Conservation (phyloP, 2,329 filamentous ascomycete species). For the Gaeumannomyces sp. region DNA sequence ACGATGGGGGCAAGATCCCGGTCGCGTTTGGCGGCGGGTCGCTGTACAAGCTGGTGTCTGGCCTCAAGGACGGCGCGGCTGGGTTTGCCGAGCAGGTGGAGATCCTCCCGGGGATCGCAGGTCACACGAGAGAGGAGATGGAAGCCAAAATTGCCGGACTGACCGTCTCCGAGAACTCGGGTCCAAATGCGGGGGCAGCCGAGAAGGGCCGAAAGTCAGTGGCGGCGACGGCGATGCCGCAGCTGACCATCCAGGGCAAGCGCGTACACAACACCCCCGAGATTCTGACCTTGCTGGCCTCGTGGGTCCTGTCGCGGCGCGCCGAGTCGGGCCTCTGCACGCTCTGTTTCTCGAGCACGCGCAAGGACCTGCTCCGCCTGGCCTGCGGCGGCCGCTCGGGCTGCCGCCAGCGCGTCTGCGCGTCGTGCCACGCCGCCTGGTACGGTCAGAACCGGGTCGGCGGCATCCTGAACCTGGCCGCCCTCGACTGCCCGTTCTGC, state of each 20-base stretch:
- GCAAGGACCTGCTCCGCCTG: constrained; percentile 29
- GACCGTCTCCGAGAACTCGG: neutral
- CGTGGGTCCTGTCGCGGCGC: constrained; percentile 30
- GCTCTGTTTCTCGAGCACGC: constrained; percentile 36
- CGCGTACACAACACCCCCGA: constrained; percentile 34
- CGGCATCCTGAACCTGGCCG: constrained; percentile 38
- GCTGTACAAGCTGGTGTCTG: constrained; percentile 31
- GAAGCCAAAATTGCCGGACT: neutral
- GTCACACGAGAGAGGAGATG: neutral
- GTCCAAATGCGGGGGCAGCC: too few species aligned
- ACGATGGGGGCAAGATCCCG: constrained; percentile 28
- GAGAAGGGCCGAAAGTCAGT: neutral
- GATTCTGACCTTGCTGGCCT: constrained; percentile 28
- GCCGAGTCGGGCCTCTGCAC: constrained; percentile 29
- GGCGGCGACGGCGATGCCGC: neutral
- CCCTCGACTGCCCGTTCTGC: constrained; percentile 45
- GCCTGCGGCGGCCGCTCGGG: constrained; percentile 38
- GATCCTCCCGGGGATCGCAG: constrained; percentile 7
- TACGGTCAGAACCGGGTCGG: constrained; percentile 40
- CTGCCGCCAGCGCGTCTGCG: constrained; percentile 38
- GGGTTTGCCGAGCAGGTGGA: constrained; percentile 25
- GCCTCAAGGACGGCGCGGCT: constrained; percentile 22
- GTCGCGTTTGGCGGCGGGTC: constrained; percentile 33
- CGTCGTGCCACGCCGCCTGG: constrained; percentile 34
- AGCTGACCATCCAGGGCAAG: constrained; percentile 28